A percentile compares a stretch with the other conserved stretches of the same genome.
phyloP scores from a whole-genome alignment of 139 green algal species.

The Tetradesmus lagerheimii region DNA sequence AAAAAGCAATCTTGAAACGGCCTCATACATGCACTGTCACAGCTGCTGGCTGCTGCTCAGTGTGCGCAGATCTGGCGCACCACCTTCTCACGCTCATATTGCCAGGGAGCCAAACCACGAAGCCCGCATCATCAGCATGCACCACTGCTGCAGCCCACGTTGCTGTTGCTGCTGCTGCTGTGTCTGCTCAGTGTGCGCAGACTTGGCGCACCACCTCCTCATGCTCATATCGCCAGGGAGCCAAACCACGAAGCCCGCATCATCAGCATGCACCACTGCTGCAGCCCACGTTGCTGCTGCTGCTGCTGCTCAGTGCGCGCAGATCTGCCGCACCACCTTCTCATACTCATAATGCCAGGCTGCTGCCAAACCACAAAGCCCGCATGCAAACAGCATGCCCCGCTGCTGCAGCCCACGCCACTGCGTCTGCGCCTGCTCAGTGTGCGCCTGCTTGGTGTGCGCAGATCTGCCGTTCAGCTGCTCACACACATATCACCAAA shows the following conservation, averaged over 20 bases:
- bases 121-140: neutral
- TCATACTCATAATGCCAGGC: neutral
- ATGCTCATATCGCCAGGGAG: too few species aligned
- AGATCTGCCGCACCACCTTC: conserved; percentile 21
- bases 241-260: neutral
- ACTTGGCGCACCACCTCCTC: conserved; percentile 22
- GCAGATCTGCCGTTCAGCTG: conserved; percentile 17
- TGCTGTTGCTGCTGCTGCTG: neutral
- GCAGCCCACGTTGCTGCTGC: neutral
- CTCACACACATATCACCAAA: too few species aligned
- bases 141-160: neutral
- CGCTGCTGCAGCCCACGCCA: too few species aligned
- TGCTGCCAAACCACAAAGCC: too few species aligned
- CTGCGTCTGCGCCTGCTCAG: too few species aligned
- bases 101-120: too few species aligned
- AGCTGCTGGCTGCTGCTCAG: too few species aligned
- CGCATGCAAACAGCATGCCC: too few species aligned
- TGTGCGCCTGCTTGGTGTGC: neutral
- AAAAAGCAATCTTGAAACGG: too few species aligned
- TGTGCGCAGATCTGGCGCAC: neutral
- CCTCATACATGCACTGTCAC: too few species aligned
- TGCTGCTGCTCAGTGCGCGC: neutral
- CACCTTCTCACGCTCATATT: too few species aligned
- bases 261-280: neutral
- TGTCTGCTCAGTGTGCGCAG: neutral